Conservation (phyloP, 1,139 yeast genomes). For the Scheffersomyces quercinus region DNA sequence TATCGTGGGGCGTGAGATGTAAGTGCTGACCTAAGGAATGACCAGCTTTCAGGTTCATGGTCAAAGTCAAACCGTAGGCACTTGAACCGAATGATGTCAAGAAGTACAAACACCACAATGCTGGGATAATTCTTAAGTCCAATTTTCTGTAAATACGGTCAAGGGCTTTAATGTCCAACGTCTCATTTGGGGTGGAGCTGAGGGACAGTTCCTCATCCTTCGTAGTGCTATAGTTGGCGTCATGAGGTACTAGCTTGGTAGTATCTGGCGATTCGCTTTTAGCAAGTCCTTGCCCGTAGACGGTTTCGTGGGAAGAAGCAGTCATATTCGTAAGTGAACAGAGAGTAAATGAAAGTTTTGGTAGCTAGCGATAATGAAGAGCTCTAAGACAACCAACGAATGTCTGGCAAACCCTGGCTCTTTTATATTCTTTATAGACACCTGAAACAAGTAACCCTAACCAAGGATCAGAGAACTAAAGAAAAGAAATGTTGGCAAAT, state of each 20-base stretch:
- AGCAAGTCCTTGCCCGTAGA: too few relatives aligned
- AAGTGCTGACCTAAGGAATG: conserved; percentile 64
- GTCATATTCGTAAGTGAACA: not conserved
- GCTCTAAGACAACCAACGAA: too few relatives aligned
- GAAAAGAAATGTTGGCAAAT: not conserved
- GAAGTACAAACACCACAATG: conserved; percentile 79
- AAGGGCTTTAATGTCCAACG: conserved; percentile 31
- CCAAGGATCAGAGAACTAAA: conserved; percentile 1
- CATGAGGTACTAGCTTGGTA: not conserved
- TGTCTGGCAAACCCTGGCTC: too few relatives aligned
- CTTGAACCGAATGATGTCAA: conserved; percentile 76
- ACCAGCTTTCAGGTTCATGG: conserved; percentile 68
- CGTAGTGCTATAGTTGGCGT: not conserved
- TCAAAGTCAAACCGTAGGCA: conserved; percentile 76
- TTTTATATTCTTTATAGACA: too few relatives aligned
- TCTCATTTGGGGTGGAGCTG: conserved; percentile 2
- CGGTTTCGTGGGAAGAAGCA: not conserved
- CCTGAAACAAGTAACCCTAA: not conserved
- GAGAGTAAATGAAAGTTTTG: too few relatives aligned
- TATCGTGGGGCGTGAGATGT: conserved; percentile 53
- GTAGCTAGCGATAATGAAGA: too few relatives aligned
- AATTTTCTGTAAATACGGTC: conserved; percentile 65
- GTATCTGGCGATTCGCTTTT: too few relatives aligned
- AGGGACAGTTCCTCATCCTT: conserved; percentile 7
- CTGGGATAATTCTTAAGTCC: conserved; percentile 76